Conservation (phyloP, 148 eudicot species). For the Rhododendron vialii region DNA sequence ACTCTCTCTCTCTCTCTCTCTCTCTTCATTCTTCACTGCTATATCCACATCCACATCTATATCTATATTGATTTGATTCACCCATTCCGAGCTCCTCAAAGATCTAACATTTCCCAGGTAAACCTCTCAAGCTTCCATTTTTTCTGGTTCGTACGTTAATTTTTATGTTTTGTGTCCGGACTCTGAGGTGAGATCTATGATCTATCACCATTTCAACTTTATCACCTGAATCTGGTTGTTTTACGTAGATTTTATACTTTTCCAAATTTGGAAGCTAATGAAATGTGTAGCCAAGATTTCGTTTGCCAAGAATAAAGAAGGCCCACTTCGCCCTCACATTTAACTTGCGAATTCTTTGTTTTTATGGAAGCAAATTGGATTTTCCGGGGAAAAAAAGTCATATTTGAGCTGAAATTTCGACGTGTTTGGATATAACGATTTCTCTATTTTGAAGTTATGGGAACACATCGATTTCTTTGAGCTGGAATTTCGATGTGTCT, state of each 20-base stretch:
- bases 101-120: not conserved
- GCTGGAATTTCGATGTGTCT: not conserved
- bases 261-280: not conserved
- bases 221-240: not conserved
- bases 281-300: not conserved
- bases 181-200: constrained; percentile 1
- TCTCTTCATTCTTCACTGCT: too few relatives aligned
- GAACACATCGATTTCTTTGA: not conserved
- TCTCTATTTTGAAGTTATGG: not conserved
- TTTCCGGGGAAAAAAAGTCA: not conserved
- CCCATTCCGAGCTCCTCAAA: not conserved
- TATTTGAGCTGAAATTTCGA: not conserved
- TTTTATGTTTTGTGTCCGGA: not conserved
- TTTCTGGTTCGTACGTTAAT: not conserved
- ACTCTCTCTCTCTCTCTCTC: not conserved
- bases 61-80: not conserved
- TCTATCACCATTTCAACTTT: not conserved
- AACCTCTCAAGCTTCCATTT: not conserved
- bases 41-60: not conserved
- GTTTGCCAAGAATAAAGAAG: too few relatives aligned
- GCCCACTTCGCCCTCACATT: not conserved
- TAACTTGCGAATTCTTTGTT: not conserved
- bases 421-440: not conserved
- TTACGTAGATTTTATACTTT: not conserved
- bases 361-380: not conserved